These are phyloP conservation scores for Candida insectorum DNA, from an alignment of 805 yeast species.

Conservation along the genomic window DNA sequence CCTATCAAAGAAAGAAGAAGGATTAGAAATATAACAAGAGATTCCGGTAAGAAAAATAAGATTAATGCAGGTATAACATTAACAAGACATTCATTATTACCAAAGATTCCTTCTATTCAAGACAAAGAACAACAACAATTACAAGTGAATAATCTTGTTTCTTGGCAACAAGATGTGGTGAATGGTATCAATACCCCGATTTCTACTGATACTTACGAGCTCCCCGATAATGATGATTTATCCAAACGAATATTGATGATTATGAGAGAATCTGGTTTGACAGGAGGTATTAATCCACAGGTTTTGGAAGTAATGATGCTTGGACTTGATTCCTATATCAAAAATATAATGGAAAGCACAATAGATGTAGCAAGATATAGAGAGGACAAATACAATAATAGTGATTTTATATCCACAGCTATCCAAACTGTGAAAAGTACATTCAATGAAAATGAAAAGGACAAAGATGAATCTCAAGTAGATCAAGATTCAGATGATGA, in stretches of 20 bases:
- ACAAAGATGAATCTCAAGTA: background rate
- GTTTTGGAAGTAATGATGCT: slow-evolving; percentile 72
- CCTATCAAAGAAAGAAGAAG: slow-evolving; percentile 83
- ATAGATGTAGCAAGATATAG: slow-evolving; percentile 69
- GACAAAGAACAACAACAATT: slow-evolving; percentile 43
- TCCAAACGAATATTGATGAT: slow-evolving; percentile 72
- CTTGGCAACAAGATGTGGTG: slow-evolving; percentile 90
- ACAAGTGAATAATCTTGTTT: slow-evolving; percentile 53
- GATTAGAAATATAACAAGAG: slow-evolving; percentile 77
- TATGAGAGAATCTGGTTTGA: slow-evolving; percentile 84
- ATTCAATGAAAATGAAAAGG: background rate
- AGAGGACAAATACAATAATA: slow-evolving; percentile 40
- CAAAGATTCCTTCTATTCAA: slow-evolving; percentile 77
- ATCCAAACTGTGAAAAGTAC: slow-evolving; percentile 14
- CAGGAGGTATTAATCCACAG: slow-evolving; percentile 74
- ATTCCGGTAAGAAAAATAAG: slow-evolving; percentile 75
- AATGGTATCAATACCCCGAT: slow-evolving; percentile 82
- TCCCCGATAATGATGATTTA: slow-evolving; percentile 76
- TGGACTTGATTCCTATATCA: slow-evolving; percentile 83
- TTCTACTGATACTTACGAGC: slow-evolving; percentile 69
- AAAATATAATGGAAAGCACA: slow-evolving; percentile 67
- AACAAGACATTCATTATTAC: slow-evolving; percentile 70
- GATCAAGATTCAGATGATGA: slow-evolving; percentile 6
- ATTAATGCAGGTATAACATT: slow-evolving; percentile 65
- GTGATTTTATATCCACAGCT: slow-evolving; percentile 28